Percentiles rank a stretch among this genome's conserved stretches.
These are phyloP conservation scores for Skeletonema costatum DNA, from an alignment of 108 stramenopile species.

Conservation along the genomic window DNA sequence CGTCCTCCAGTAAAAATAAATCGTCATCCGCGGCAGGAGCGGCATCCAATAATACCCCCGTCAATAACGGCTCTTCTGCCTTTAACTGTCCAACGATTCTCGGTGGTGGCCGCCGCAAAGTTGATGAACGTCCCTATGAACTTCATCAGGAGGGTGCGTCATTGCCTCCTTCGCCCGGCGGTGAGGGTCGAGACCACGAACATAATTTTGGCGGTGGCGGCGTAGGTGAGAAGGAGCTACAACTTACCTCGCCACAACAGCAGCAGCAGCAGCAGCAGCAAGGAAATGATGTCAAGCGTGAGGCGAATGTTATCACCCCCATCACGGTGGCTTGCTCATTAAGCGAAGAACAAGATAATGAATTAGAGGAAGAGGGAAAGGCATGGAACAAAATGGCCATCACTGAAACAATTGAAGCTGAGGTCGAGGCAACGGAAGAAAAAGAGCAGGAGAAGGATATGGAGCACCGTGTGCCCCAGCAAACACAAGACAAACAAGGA, in stretches of 20 bases:
- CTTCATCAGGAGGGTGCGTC: not conserved
- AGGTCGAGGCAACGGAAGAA: not conserved
- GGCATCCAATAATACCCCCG: not conserved
- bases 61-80: not conserved
- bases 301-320: not conserved
- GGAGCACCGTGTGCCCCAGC: not conserved
- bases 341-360: not conserved
- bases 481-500: not conserved
- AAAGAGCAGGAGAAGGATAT: not conserved
- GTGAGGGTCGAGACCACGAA: not conserved
- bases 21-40: not conserved
- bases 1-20: not conserved
- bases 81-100: not conserved
- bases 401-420: not conserved
- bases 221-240: not conserved
- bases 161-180: not conserved
- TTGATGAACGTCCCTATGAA: not conserved
- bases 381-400: not conserved
- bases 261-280: not conserved
- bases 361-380: not conserved
- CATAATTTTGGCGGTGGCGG: not conserved
- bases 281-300: not conserved
- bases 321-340: not conserved
- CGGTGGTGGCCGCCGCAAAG: not conserved
- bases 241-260: not conserved